Conservation (phyloP, 2,329 filamentous ascomycete species). For the Tolypocladium tropicale region DNA sequence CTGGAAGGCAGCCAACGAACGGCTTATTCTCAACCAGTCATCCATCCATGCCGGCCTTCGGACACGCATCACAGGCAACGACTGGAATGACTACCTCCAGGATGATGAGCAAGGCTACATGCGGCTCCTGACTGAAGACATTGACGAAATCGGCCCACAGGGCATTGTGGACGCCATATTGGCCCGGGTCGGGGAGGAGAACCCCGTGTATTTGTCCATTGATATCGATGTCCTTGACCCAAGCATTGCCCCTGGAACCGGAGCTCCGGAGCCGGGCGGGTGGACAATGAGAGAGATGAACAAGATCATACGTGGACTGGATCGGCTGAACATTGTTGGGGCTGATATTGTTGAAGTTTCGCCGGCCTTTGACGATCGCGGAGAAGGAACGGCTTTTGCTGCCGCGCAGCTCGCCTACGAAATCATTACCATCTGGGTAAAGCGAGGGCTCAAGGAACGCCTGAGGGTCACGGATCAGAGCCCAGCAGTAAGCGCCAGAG, state of each 20-base stretch:
- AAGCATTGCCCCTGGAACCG: conserved; percentile 37
- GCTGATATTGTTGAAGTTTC: conserved; percentile 81
- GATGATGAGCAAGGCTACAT: conserved; percentile 11
- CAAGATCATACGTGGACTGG: conserved; percentile 64
- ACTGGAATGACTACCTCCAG: conserved; percentile 50
- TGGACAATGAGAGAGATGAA: conserved; percentile 82
- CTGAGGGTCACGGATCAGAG: no score
- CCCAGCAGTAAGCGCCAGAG: no score
- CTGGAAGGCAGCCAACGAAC: neutral
- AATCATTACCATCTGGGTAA: no score
- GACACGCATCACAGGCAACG: no score
- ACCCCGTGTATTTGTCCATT: conserved; percentile 62
- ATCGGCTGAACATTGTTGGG: conserved; percentile 69
- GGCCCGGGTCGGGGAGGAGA: conserved; percentile 56
- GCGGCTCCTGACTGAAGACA: conserved; percentile 37
- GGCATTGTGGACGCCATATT: conserved; percentile 60
- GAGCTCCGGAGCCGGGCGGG: conserved; percentile 75
- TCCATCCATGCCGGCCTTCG: conserved; percentile 76
- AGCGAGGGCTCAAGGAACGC: no score
- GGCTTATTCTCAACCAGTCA: conserved; percentile 55
- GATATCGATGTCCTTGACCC: conserved; percentile 80
- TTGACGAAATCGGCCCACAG: conserved; percentile 63
- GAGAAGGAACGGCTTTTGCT: no score
- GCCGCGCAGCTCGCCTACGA: no score
- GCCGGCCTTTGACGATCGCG: conserved; percentile 79